Percentiles rank a stretch among this genome's conserved stretches.
Conservation (phyloP, 2,329 filamentous ascomycete species). For the Aspergillus puulaauensis region DNA sequence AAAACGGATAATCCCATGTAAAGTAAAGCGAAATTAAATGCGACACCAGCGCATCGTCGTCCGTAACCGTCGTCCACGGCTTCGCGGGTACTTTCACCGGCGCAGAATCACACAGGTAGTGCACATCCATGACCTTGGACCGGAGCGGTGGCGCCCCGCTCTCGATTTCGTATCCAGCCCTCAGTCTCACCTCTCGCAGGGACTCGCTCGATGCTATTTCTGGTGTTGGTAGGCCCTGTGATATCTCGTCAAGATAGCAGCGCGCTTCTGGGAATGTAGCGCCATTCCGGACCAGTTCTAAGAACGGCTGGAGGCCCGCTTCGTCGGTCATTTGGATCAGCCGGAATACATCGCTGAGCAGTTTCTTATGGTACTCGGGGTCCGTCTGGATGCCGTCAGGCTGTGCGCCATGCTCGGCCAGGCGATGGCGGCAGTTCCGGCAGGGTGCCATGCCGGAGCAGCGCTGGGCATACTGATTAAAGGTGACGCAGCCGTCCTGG, state of each 20-base stretch:
- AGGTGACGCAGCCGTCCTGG: not conserved
- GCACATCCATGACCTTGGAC: constrained; percentile 27
- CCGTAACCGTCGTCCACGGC: constrained; percentile 77
- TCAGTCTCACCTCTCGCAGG: constrained; percentile 15
- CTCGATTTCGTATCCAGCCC: constrained; percentile 19
- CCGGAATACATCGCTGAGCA: constrained; percentile 28
- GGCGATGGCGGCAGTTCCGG: not conserved
- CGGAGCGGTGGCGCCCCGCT: constrained; percentile 19
- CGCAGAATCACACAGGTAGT: constrained; percentile 25
- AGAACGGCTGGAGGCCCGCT: constrained; percentile 18
- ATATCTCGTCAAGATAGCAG: constrained; percentile 21
- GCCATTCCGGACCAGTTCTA: constrained; percentile 28
- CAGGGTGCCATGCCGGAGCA: not conserved
- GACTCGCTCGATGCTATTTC: not conserved
- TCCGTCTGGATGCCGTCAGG: not conserved
- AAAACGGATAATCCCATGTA: constrained; percentile 92
- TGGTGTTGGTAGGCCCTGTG: constrained; percentile 9
- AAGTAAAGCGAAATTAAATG: constrained; percentile 92
- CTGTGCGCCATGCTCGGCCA: not conserved
- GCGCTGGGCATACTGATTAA: not conserved
- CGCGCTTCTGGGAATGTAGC: constrained; percentile 27
- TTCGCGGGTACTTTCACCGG: constrained; percentile 26
- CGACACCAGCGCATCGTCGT: constrained; percentile 70
- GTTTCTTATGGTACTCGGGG: constrained; percentile 24
- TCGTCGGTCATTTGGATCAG: constrained; percentile 24